phyloP scores from a whole-genome alignment of 2,329 filamentous ascomycete genomes.

The Truncatella angustata region DNA sequence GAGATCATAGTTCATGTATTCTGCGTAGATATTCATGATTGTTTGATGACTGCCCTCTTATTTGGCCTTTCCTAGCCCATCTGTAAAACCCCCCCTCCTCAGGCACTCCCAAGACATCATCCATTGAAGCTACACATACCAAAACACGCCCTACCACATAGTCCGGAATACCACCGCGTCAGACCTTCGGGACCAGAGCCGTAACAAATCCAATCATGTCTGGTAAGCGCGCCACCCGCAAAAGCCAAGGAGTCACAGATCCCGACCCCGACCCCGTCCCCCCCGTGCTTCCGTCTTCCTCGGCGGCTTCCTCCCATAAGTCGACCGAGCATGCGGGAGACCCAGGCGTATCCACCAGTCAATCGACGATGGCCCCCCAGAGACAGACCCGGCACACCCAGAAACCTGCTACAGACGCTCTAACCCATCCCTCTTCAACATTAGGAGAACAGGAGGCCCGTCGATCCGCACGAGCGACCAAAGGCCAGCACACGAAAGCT shows the following conservation, averaged over 20 bases:
- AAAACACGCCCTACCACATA: too few species aligned
- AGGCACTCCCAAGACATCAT: constrained; percentile 10
- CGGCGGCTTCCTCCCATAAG: constrained; percentile 10
- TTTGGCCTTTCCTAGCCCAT: not conserved
- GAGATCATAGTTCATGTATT: constrained; percentile 26
- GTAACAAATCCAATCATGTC: constrained; percentile 25
- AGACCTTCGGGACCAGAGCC: too few species aligned
- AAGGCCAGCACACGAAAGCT: constrained; percentile 90
- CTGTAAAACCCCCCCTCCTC: constrained; percentile 2
- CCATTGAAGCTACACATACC: constrained; percentile 11
- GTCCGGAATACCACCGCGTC: too few species aligned
- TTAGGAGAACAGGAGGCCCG: constrained; percentile 69
- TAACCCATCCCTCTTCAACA: constrained; percentile 19
- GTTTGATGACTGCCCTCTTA: constrained; percentile 23
- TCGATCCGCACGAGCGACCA: constrained; percentile 92
- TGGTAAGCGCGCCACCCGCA: constrained; percentile 28
- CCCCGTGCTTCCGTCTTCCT: not conserved
- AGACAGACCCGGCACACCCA: not conserved
- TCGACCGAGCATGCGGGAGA: constrained; percentile 9
- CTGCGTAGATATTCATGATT: constrained; percentile 31
- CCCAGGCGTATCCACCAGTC: not conserved
- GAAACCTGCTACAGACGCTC: constrained; percentile 14
- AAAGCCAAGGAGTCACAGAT: constrained; percentile 13
- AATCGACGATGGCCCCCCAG: not conserved
- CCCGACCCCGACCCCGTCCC: too few species aligned